Percentiles rank a stretch among this genome's conserved stretches.
Evolutionary conservation across 805 yeast species (phyloP).

Genomic region (Monosporozyma solicola): DNA sequence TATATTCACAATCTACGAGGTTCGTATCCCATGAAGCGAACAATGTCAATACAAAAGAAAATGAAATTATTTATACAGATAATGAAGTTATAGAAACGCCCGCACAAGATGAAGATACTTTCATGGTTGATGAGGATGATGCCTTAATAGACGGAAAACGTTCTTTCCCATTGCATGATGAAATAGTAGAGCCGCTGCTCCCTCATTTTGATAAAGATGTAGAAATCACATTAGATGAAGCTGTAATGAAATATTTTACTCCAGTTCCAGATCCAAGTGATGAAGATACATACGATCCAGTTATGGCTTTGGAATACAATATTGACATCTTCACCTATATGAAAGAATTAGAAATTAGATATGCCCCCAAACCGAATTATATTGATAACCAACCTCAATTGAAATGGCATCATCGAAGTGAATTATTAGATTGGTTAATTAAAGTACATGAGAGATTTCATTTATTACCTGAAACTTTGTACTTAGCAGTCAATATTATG

Average conservation of each 20-base stretch:
- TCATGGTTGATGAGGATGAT: neutral
- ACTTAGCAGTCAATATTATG: constrained; percentile 72
- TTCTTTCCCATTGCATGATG: constrained; percentile 2
- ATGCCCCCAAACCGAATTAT: constrained; percentile 67
- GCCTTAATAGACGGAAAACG: constrained; percentile 6
- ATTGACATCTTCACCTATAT: constrained; percentile 68
- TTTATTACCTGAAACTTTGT: constrained; percentile 80
- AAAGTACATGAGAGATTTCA: constrained; percentile 80
- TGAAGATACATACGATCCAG: constrained; percentile 67
- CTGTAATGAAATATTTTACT: neutral
- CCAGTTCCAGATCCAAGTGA: constrained; percentile 43
- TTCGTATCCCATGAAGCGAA: neutral
- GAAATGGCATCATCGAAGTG: constrained; percentile 79
- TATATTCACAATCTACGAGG: neutral
- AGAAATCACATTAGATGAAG: neutral
- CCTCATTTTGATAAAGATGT: constrained; percentile 1
- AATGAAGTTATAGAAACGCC: neutral
- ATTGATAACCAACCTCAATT: constrained; percentile 78
- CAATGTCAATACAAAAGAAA: neutral
- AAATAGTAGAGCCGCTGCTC: constrained; percentile 1
- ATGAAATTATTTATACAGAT: neutral
- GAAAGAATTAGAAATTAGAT: constrained; percentile 57
- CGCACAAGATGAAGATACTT: neutral
- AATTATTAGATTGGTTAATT: constrained; percentile 84
- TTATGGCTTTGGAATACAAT: constrained; percentile 77